Percentiles rank a stretch among this genome's conserved stretches.
Conservation (phyloP, 1,284 basidiomycete species). For the Rhizopogon parksii region DNA sequence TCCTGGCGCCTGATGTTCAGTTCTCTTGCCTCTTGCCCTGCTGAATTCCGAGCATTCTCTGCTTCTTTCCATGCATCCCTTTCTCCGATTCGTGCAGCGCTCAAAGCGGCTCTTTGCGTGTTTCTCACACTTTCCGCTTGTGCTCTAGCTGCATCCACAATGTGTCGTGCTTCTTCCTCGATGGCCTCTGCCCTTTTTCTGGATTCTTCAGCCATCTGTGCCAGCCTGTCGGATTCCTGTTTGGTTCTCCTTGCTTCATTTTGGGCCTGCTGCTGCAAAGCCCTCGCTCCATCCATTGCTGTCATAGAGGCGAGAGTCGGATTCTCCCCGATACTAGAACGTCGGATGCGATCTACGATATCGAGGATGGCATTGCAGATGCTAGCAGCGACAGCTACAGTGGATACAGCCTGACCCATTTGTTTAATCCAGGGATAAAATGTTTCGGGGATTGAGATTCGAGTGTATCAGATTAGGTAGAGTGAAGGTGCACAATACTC, state of each 20-base stretch:
- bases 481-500: background rate
- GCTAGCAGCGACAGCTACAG: background rate
- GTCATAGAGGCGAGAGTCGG: background rate
- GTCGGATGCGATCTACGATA: background rate
- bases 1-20: too few species aligned
- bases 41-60: background rate
- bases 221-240: background rate
- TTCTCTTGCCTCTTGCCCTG: too few species aligned
- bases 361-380: background rate
- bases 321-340: background rate
- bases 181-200: background rate
- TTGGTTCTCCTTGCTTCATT: background rate
- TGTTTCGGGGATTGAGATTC: background rate
- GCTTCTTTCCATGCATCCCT: background rate
- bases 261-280: background rate
- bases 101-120: background rate
- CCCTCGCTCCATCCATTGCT: background rate
- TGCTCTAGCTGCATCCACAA: background rate
- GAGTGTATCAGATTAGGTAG: background rate
- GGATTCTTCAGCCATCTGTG: slow-evolving; percentile 1
- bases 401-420: slow-evolving; percentile 1
- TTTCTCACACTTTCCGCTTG: background rate
- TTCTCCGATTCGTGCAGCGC: background rate
- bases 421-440: background rate
- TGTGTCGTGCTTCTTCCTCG: background rate